Evolutionary conservation across 2,329 filamentous ascomycete genomes (phyloP).

Genomic region (Macrophomina pseudophaseolina): DNA sequence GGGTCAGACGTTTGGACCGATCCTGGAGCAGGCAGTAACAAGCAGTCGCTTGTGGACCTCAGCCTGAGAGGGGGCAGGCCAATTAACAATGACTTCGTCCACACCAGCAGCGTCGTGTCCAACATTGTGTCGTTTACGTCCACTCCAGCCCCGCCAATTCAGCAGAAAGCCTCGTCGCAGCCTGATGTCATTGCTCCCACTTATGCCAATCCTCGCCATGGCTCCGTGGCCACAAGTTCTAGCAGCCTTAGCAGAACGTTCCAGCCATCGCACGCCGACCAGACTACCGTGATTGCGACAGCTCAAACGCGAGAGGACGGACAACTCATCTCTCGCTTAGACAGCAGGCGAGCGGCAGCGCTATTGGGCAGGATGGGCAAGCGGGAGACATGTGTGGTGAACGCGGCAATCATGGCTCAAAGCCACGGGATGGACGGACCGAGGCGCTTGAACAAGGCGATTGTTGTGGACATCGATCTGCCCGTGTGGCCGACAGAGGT

Average conservation of each 20-base stretch:
- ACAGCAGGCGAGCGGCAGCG: slow-evolving; percentile 30
- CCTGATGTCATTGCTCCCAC: slow-evolving; percentile 17
- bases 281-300: slow-evolving; percentile 6
- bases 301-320: slow-evolving; percentile 1
- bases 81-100: slow-evolving; percentile 36
- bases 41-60: slow-evolving; percentile 68
- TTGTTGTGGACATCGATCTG: slow-evolving; percentile 82
- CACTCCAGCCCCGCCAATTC: slow-evolving; percentile 13
- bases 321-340: slow-evolving; percentile 28
- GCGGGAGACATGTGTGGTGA: slow-evolving; percentile 77
- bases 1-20: slow-evolving; percentile 61
- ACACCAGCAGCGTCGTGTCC: slow-evolving; percentile 16
- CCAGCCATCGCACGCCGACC: neutral
- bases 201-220: neutral
- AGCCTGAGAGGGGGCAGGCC: slow-evolving; percentile 50
- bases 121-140: slow-evolving; percentile 10
- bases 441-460: slow-evolving; percentile 75
- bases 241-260: slow-evolving; percentile 12
- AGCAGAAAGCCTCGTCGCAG: slow-evolving; percentile 15
- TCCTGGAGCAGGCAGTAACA: slow-evolving; percentile 61
- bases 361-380: slow-evolving; percentile 45
- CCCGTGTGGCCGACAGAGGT: slow-evolving; percentile 44
- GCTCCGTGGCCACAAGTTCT: neutral
- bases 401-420: slow-evolving; percentile 75
- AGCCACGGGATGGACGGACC: slow-evolving; percentile 59